Conservation (phyloP, 176 grass and related monocot genomes). For the Cenchrus americanus region DNA sequence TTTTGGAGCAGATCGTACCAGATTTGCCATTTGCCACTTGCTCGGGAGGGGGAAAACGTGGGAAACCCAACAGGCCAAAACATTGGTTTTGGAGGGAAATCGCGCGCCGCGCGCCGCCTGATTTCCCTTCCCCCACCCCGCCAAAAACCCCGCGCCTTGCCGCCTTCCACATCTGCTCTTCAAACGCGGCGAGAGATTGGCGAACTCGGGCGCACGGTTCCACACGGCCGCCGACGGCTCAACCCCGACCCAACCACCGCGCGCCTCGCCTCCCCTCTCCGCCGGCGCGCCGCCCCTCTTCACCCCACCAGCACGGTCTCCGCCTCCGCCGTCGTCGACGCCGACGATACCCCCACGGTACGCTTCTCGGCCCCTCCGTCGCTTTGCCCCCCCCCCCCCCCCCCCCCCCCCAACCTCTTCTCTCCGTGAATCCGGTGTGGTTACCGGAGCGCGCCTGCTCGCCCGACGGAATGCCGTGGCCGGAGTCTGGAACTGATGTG, state of each 20-base stretch:
- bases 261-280: not conserved
- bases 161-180: not conserved
- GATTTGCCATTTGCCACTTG: too few species aligned
- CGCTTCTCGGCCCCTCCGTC: not conserved
- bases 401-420: not conserved
- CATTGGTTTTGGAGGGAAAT: not conserved
- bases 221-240: not conserved
- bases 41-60: too few species aligned
- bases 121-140: not conserved
- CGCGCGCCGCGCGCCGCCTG: not conserved
- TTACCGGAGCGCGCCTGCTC: not conserved
- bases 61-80: too few species aligned
- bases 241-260: not conserved
- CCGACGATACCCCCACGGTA: slow-evolving; percentile 7
- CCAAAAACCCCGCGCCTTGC: not conserved
- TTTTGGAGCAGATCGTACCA: too few species aligned
- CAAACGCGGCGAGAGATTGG: slow-evolving; percentile 3
- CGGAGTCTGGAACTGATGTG: not conserved
- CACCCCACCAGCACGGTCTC: not conserved
- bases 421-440: not conserved
- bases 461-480: not conserved
- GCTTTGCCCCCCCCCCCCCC: not conserved
- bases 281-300: too few species aligned
- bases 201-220: not conserved
- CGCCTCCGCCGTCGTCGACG: not conserved